Base-by-base conservation (phyloP, 306 rosid species). In the Vigna mungo region DNA sequence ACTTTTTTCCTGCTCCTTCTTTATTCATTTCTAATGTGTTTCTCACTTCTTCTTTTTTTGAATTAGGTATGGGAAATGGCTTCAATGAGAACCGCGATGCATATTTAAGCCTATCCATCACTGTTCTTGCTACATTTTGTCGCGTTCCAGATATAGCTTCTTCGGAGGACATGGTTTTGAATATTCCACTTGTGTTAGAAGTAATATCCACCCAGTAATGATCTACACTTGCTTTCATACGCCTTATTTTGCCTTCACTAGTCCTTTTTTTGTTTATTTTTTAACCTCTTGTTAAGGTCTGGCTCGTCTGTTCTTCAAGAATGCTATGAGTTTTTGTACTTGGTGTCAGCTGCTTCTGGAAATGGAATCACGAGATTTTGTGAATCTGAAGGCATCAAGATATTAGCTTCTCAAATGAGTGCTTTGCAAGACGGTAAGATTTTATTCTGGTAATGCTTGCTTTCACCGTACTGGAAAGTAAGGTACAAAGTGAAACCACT, bases 111-210 rank as follows among this genome's bases (percentile, higher is more conserved):
- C 78, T 95, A 7, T 88, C 97, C 1, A 82, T 90, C 64, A 89
- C 92, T 4, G 92, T 95, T 85, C 93, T 95, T 51, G 92, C 97
- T 36, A 82, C 93, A 34, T 86, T 92, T 52, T 92, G 93, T 59
- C 98, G 90, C 23, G 96, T 88, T 81, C 93, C 92, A 3, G 96
- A 90, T 58, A 87, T 92, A 75, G 93, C 97, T 74, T 85, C 96
- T 15, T 85, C 89, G 1, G 85, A 87, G 46, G 93, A 92, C 69
- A 95, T 88, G 96, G 55, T 82, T 65, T 79, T 55, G 48, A 90
- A 88, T 78, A 86, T 90, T 71, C 97, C 97, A 17, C 78, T 89
- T 17, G 60, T 92, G 17, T 62, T 95, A 61, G 91, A 95, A 84
- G 84, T 74, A 30, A 71, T 86, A 62, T 84, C 92, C 58, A 83